A percentile compares a stretch with the other conserved stretches of the same genome.
phyloP scores from a whole-genome alignment of 306 rosid genomes.

The Vigna reflexopilosa region DNA sequence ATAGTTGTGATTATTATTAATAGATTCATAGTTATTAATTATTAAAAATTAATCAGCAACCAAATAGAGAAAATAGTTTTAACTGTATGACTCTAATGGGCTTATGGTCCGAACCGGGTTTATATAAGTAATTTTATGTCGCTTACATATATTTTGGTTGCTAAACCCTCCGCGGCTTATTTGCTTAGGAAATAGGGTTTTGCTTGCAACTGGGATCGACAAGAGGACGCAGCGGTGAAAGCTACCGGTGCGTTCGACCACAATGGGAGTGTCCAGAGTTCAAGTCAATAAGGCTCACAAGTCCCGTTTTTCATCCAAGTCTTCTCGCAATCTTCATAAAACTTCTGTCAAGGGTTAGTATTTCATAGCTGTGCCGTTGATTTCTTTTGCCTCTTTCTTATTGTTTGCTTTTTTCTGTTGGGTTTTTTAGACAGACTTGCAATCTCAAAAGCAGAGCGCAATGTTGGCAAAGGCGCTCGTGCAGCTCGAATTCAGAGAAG shows the following conservation, averaged over 20 bases:
- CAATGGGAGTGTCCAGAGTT: conserved; percentile 69
- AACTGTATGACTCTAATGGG: neutral
- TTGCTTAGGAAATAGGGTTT: conserved; percentile 29
- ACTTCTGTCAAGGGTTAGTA: conserved; percentile 61
- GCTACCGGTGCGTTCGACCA: neutral
- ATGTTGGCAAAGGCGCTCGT: conserved; percentile 70
- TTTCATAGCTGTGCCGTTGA: neutral
- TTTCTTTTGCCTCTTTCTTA: neutral
- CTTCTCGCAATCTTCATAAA: conserved; percentile 73
- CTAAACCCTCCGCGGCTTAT: conserved; percentile 25
- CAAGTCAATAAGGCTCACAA: conserved; percentile 83
- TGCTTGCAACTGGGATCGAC: conserved; percentile 9
- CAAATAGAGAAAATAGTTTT: neutral
- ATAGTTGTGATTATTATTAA: no score
- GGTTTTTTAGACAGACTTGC: conserved; percentile 60
- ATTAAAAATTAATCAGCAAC: no score
- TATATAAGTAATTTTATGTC: neutral
- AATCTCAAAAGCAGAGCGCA: conserved; percentile 57
- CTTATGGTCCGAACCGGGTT: neutral
- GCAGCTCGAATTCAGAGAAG: conserved; percentile 81
- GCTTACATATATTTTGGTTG: neutral
- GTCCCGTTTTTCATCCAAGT: conserved; percentile 77
- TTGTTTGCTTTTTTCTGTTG: conserved; percentile 16
- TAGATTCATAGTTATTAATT: no score
- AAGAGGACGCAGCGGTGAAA: neutral